phyloP scores from a whole-genome alignment of 2,329 filamentous ascomycete species.

The Talaromyces islandicus region DNA sequence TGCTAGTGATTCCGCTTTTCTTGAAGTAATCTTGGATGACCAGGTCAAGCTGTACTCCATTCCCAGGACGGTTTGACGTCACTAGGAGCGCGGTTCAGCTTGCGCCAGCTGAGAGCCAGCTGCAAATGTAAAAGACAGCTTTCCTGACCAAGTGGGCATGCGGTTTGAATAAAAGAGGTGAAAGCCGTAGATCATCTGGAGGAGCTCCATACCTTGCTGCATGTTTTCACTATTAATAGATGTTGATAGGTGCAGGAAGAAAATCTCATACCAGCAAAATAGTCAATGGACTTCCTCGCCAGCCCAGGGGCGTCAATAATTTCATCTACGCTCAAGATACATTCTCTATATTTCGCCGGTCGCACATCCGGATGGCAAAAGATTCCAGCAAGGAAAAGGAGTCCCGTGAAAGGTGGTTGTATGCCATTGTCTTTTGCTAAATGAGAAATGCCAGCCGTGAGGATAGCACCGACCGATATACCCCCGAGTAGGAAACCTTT shows the following conservation, averaged over 20 bases:
- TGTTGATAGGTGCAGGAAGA: background rate
- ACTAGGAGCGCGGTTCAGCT: too few species aligned
- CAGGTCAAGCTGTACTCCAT: too few species aligned
- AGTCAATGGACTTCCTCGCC: conserved; percentile 32
- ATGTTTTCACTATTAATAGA: background rate
- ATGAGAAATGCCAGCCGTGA: conserved; percentile 43
- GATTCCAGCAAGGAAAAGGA: conserved; percentile 43
- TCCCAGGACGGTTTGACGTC: too few species aligned
- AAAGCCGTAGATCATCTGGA: conserved; percentile 32
- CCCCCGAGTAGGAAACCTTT: conserved; percentile 48
- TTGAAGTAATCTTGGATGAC: too few species aligned
- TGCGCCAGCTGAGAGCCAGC: too few species aligned
- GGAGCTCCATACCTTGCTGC: conserved; percentile 21
- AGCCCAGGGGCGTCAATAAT: conserved; percentile 21
- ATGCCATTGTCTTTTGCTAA: conserved; percentile 33
- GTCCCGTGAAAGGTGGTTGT: conserved; percentile 39
- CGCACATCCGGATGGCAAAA: conserved; percentile 37
- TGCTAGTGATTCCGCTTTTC: too few species aligned
- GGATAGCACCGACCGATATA: conserved; percentile 48
- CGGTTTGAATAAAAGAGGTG: conserved; percentile 30
- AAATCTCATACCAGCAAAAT: conserved; percentile 18
- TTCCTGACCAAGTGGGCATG: conserved; percentile 25
- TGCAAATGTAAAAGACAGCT: conserved; percentile 44
- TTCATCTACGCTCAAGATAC: conserved; percentile 32
- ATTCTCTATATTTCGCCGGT: conserved; percentile 31